Evolutionary conservation across 495 filamentous ascomycete genomes (phyloP).

Genomic region (Lentithecium fluviatile): DNA sequence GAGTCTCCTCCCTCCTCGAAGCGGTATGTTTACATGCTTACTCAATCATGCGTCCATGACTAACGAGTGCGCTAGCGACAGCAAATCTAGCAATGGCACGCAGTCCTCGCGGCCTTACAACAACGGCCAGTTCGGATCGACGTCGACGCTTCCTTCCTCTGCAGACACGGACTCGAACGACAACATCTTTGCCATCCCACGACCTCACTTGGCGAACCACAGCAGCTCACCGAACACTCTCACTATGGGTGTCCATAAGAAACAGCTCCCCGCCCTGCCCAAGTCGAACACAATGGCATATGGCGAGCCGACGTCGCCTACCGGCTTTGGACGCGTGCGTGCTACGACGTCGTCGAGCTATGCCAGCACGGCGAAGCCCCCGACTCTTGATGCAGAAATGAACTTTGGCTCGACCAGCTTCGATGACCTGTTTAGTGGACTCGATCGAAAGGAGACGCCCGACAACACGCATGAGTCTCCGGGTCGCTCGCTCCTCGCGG

Average conservation of each 20-base stretch:
- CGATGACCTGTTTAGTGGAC: slow-evolving; percentile 40
- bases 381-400: slow-evolving; percentile 36
- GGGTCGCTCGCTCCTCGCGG: slow-evolving; percentile 25
- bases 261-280: slow-evolving; percentile 17
- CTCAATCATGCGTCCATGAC: neutral
- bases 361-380: slow-evolving; percentile 44
- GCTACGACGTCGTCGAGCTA: slow-evolving; percentile 44
- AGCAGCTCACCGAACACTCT: slow-evolving; percentile 12
- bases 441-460: slow-evolving; percentile 26
- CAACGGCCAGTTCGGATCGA: slow-evolving; percentile 22
- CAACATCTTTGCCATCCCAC: slow-evolving; percentile 29
- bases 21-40: slow-evolving; percentile 26
- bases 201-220: slow-evolving; percentile 14
- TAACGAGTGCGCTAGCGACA: slow-evolving; percentile 26
- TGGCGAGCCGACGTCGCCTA: neutral
- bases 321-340: slow-evolving; percentile 12
- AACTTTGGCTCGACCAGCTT: slow-evolving; percentile 36
- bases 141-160: slow-evolving; percentile 34
- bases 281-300: slow-evolving; percentile 3
- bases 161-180: slow-evolving; percentile 29
- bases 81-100: slow-evolving; percentile 33
- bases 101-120: slow-evolving; percentile 29
- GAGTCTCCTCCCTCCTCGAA: slow-evolving; percentile 26
- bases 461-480: slow-evolving; percentile 1
- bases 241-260: slow-evolving; percentile 1